Base-by-base conservation (phyloP, 768 basidiomycete genomes). In the Russula earlei region DNA sequence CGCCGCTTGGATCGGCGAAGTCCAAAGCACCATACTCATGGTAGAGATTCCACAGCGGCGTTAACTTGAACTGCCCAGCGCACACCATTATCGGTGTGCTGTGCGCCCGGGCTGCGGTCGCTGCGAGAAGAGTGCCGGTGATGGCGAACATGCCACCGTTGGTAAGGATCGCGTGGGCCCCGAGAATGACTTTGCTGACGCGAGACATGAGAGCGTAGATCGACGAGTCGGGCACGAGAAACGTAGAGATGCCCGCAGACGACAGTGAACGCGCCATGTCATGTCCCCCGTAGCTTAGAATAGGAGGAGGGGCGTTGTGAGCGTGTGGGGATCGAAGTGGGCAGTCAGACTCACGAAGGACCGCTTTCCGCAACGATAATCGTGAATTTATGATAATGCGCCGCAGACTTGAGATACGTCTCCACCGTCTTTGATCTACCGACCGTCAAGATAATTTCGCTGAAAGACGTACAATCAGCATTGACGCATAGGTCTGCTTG, bases 311-410 rank as follows among this genome's bases (percentile, higher is more conserved):
- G 46, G 46, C 4, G 15, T 58, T n/a, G n/a, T n/a, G 20, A 52
- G 20, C 52, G 33, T 62, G 41, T 19, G 27, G 50, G 9, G 24
- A 37, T 11, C 34, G 14, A 31, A 22, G 43, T 19, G 45, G 9
- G 4, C 4, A 24, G 29, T 34, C 3, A 4, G 37, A 79, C 87
- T 63, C 61, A 96, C 85, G 90, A 88, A 25, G 95, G 95, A 10
- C 89, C 91, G 0, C 92, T 93, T 71, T 98, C 95, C 19, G 92
- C 89, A 17, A 97, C 90, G 63, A 99, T 92, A 50, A 93, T 93
- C 25, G 94, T 94, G 66, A 91, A 97, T 68, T 94, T 95, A 62
- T 91, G 78, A 64, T 89, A 80, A 62, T 88, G 88, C 10, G 85
- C 87, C 0, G 92, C 96, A 11, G 91, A 77, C 70, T 91, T 95